Percentiles rank a stretch among this genome's conserved stretches.
phyloP scores from a whole-genome alignment of 2,329 filamentous ascomycete species.

The Huntiella decipiens region DNA sequence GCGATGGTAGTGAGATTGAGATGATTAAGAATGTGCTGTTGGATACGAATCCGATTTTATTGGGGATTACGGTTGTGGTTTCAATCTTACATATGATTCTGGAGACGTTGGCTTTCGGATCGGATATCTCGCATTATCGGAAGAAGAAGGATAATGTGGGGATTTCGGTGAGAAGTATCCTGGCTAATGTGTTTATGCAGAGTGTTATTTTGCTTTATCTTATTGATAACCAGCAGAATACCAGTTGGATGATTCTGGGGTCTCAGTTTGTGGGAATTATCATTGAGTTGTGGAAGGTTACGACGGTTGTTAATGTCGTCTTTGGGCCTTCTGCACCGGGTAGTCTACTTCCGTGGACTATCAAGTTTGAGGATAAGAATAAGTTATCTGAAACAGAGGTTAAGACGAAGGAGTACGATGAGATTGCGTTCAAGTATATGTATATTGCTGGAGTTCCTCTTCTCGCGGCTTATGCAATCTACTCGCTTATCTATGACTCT shows the following conservation, averaged over 20 bases:
- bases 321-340: constrained; percentile 49
- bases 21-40: constrained; percentile 92
- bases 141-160: constrained; percentile 99
- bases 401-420: constrained; percentile 96
- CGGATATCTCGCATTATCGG: constrained; percentile 91
- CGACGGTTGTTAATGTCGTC: constrained; percentile 80
- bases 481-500: constrained; percentile 78
- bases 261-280: constrained; percentile 68
- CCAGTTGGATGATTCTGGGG: constrained; percentile 96
- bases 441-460: constrained; percentile 84
- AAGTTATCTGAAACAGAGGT: constrained; percentile 86
- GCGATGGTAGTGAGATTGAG: constrained; percentile 86
- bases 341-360: constrained; percentile 56
- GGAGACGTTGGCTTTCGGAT: constrained; percentile 91
- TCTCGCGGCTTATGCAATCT: constrained; percentile 70
- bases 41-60: constrained; percentile 81
- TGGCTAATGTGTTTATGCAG: constrained; percentile 98
- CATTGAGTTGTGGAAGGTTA: constrained; percentile 77
- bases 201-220: constrained; percentile 88
- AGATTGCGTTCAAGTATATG: constrained; percentile 94
- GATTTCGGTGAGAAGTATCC: constrained; percentile 85
- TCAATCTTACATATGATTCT: constrained; percentile 85
- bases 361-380: constrained; percentile 92
- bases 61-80: constrained; percentile 67
- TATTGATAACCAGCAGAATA: constrained; percentile 92